Evolutionary conservation across 495 filamentous ascomycete genomes (phyloP), one percentile per base, ranked within the genome.

Genomic region (Cladorrhinum samala): DNA sequence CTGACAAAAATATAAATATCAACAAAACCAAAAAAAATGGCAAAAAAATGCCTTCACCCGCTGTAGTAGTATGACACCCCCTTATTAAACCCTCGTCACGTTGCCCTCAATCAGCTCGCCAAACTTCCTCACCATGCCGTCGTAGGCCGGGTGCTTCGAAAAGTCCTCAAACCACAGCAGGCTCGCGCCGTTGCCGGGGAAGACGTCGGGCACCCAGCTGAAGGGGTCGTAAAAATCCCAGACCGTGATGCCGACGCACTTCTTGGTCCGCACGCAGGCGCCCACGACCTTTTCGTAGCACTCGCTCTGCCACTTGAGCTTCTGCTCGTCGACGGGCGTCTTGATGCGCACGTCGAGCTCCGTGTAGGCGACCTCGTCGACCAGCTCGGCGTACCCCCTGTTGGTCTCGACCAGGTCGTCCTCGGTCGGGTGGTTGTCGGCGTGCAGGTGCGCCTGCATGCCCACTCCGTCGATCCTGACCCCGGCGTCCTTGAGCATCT

Each of bases 181-280:
- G 2, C 78, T 75, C 7, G 67, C 75, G 9, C 80, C 81, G 27
- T 78, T 59, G 16, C 80, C 82, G 0, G 71, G 50, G 59, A 86
- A 86, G 0, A 70, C 69, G 21, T 59, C 57, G 0, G 82, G 81
- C 16, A 86, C 72, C 83, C 82, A 86, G 60, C 43, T 77, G 76
- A 72, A 82, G 68, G 30, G 69, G 39, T 78, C 74, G 30, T 69
- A 69, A 36, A 69, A 76, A 50, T 76, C 85, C 86, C 85, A 88
- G 20, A 84, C 72, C 5, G 83, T 88, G 24, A 89, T 70, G 4
- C 85, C 87, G 2, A 87, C 74, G 59, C 87, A 91, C 1, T 65
- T 58, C n/a, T 70, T 49, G 0, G 79, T 73, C 45, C 76, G 69
- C 16, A 82, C 57, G 57, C 87, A 89, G 0, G 83, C 82, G n/a